Evolutionary conservation across 2,329 filamentous ascomycete species (phyloP), one percentile per base, ranked within the genome.

Genomic region (Cryphonectria carpinicola): DNA sequence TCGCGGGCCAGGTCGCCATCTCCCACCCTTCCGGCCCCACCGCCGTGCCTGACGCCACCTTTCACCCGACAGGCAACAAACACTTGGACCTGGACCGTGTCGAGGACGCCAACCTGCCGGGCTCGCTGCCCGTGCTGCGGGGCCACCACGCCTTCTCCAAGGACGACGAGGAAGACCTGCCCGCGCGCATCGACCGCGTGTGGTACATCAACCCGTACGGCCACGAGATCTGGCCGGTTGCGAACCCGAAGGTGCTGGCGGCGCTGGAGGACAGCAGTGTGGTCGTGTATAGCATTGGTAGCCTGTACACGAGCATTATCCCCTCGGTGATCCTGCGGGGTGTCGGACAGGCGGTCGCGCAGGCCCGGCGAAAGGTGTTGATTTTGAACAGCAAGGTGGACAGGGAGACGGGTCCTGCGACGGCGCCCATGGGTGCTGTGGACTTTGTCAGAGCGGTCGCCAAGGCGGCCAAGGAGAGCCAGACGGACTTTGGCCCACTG

Each of bases 141-240:
- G 90, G 92, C 70, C 93, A 92, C 66, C 93, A 97, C 73, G 94
- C 72, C 5, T 97, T 97, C 79, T 92, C 88, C 77, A 98, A 98
- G 81, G 81, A 84, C 77, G 85, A 88, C 54, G 91, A 94, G 73
- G 89, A 93, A 72, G 93, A 95, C 68, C 84, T 98, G 1, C 88
- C 93, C 0, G 87, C 92, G 0, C 87, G 93, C 39, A 97, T 98
- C 75, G 85, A 90, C 68, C 84, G 95, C 2, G 86, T 98, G 43
- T 98, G 94, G 94, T 98, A 98, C 83, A 98, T 98, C 82, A 98
- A 98, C 77, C 95, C 95, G 0, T 98, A 98, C 79, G 95, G 95
- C n/a, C 94, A 98, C 78, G 95, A 98, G 80, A 98, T 98, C 75
- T 89, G 91, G 25, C 93, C 95, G 0, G 87, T 90, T 0, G 92